Evolutionary conservation across 768 basidiomycete species (phyloP), one percentile per base, ranked within the genome.

Genomic region (Phylloporus scabripes): DNA sequence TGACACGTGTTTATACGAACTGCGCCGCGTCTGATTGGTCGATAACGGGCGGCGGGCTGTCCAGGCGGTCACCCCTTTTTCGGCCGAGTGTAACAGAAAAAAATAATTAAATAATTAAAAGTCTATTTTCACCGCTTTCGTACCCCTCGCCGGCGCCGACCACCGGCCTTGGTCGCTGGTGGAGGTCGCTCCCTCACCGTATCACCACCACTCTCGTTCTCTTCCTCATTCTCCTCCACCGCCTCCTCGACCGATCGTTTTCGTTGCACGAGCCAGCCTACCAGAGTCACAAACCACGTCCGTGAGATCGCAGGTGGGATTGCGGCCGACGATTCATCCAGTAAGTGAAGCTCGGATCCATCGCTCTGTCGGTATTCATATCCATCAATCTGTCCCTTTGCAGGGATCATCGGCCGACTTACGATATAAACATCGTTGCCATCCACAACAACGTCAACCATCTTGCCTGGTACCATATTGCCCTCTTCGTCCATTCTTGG

Each of bases 381-480:
- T 48, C 34, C 37, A 32, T 63, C 47, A 58, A 42, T 39, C 23
- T 38, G 18, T 49, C 45, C 46, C 51, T n/a, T 42, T 33, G 24
- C 42, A 31, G 26, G n/a, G 11, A 28, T 26, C 51, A 46, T 54
- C 57, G 48, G 45, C 49, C 32, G 41, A 76, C 86, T 65, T 62
- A 90, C 87, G 49, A 92, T 74, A 68, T 79, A 92, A 34, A 92
- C 88, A 32, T 82, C 62, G 37, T 77, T 71, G 38, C 82, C 82
- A 50, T 91, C 86, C 10, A 94, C 91, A 17, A 91, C 74, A 82
- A 92, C 82, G 51, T 92, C 89, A 50, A 92, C 71, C 69, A 70
- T 76, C 63, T 75, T 79, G 7, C 74, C 78, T 26, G 66, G 63
- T 20, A 70, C 60, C 15, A 66, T 53, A 49, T 77, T 75, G 4